Base-by-base conservation (phyloP, 306 rosid species). In the Pterocarpus santalinus region DNA sequence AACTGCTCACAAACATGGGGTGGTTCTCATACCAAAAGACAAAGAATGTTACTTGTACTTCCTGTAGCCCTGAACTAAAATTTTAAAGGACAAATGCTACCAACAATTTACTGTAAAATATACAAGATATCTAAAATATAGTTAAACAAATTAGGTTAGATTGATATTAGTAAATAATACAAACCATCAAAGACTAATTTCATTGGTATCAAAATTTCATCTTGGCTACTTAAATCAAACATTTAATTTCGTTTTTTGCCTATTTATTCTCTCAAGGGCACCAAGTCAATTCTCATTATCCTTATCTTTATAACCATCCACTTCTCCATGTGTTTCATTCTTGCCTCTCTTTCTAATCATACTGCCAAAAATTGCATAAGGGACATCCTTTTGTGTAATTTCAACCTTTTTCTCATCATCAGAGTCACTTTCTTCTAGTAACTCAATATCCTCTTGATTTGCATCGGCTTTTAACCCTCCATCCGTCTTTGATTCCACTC, bases 231-330 rank as follows among this genome's bases (percentile, higher is more conserved):
- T 2, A 49, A 22, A 64, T 36, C 17, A n/a, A 46, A 58, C 13
- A 46, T 28, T 46, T 80, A 82, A 7, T 61, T 90, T 74, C 76
- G 78, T 81, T 81, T 86, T 93, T 66, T 55, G 91, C 83, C 95
- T 85, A 81, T 95, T 95, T 15, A 95, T 87, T 84, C 99, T 89
- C 89, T 93, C 97, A 16, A 95, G 94, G 10, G 99, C 99, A 46
- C 99, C 99, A 7, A 95, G 90, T 44, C 82, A 88, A 78, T 65
- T 88, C n/a, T 92, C 95, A 12, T 44, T 87, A 2, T 86, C 94
- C 71, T 82, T 88, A 0, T 83, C 85, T 71, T 77, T 80, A 5
- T 67, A 78, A 43, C 68, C 80, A 58, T 73, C 84, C 7, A n/a
- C 84, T 7, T 84, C 28, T 22, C 28, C 87, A 69, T 88, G 86